Conservation (phyloP, 2,329 filamentous ascomycete genomes). For the Coniochaeta pulveracea region DNA sequence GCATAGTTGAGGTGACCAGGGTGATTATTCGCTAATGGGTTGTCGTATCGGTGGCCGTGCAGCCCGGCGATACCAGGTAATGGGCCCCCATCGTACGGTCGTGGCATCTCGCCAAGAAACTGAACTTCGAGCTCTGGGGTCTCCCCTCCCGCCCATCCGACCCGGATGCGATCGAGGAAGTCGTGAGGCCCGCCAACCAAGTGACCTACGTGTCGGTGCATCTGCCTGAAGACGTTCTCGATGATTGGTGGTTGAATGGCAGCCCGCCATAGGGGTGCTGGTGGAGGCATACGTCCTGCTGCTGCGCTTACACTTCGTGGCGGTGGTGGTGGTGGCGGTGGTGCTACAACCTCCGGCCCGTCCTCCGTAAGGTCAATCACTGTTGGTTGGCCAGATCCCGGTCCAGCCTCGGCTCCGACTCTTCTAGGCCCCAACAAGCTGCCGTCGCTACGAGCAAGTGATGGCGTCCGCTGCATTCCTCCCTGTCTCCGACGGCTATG, state of each 20-base stretch:
- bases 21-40: conserved; percentile 17
- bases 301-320: not conserved
- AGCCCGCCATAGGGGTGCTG: not conserved
- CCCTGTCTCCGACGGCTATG: too few relatives aligned
- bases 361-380: conserved; percentile 44
- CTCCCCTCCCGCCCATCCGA: conserved; percentile 2
- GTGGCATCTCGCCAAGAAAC: conserved; percentile 12
- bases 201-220: not conserved
- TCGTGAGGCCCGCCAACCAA: conserved; percentile 1
- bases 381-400: conserved; percentile 15
- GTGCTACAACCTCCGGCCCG: conserved; percentile 18
- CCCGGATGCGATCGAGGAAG: conserved; percentile 6
- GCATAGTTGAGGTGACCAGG: conserved; percentile 21
- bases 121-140: conserved; percentile 17
- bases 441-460: conserved; percentile 31
- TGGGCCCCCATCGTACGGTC: not conserved
- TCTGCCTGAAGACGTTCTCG: not conserved
- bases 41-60: conserved; percentile 7
- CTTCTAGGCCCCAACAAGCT: conserved; percentile 22
- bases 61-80: conserved; percentile 1
- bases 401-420: too few relatives aligned
- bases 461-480: conserved; percentile 23
- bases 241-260: conserved; percentile 1
- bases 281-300: not conserved
- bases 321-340: not conserved